phyloP scores from a whole-genome alignment of 805 yeast genomes.

The Nematodospora valgi region DNA sequence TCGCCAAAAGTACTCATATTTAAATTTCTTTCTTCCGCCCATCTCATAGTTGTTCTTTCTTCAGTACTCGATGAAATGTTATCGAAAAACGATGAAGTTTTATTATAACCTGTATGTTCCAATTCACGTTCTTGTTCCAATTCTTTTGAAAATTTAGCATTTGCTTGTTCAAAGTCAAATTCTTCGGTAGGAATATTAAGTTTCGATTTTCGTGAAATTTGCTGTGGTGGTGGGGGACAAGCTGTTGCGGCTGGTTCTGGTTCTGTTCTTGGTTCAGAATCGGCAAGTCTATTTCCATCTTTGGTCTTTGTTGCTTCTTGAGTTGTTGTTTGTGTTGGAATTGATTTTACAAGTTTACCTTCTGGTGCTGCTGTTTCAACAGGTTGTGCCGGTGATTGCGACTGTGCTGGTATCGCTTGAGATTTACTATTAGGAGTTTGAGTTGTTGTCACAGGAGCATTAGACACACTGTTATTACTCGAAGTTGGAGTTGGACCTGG shows the following conservation, averaged over 20 bases:
- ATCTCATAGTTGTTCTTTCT: slow-evolving; percentile 49
- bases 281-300: no score
- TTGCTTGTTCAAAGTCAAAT: slow-evolving; percentile 72
- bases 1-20: slow-evolving; percentile 86
- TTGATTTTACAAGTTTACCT: slow-evolving; percentile 6
- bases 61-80: slow-evolving; percentile 67
- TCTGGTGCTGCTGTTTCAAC: background rate
- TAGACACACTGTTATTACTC: background rate
- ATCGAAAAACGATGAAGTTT: slow-evolving; percentile 85
- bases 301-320: slow-evolving; percentile 8
- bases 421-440: slow-evolving; percentile 2
- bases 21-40: slow-evolving; percentile 69
- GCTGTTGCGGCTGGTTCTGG: slow-evolving; percentile 16
- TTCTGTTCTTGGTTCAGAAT: slow-evolving; percentile 9
- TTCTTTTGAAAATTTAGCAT: slow-evolving; percentile 66
- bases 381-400: background rate
- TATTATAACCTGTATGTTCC: slow-evolving; percentile 53
- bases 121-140: slow-evolving; percentile 32
- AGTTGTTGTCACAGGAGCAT: slow-evolving; percentile 10
- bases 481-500: slow-evolving; percentile 12
- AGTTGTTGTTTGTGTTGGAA: slow-evolving; percentile 6
- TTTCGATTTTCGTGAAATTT: background rate
- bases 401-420: slow-evolving; percentile 2
- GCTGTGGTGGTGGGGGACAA: slow-evolving; percentile 10
- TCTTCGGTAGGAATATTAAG: slow-evolving; percentile 49